phyloP scores from a whole-genome alignment of 768 basidiomycete genomes.

The Fomitopsis pulvina region DNA sequence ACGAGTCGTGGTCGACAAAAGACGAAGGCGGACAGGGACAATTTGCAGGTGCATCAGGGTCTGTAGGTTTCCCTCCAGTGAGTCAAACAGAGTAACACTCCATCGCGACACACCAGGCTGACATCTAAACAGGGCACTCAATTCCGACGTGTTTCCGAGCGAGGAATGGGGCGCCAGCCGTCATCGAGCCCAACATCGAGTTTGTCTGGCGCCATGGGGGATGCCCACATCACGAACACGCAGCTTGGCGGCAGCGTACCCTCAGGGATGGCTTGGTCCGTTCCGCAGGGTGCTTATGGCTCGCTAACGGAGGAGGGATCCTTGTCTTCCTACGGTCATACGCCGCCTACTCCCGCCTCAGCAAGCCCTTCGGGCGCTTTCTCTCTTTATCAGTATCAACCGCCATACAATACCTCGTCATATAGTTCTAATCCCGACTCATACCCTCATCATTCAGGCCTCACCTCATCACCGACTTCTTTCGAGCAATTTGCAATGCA shows the following conservation, averaged over 20 bases:
- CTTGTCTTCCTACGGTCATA: constrained; percentile 12
- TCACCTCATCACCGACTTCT: constrained; percentile 11
- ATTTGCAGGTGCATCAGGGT: constrained; percentile 8
- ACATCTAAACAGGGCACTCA: constrained; percentile 8
- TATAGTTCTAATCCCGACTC: constrained; percentile 4
- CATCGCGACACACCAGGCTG: not conserved
- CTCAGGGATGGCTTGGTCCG: constrained; percentile 1
- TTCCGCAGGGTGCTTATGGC: not conserved
- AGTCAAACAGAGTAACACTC: not conserved
- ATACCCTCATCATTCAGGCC: constrained; percentile 2
- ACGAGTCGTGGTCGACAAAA: constrained; percentile 13
- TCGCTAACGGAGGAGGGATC: constrained; percentile 5
- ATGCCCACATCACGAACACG: constrained; percentile 32
- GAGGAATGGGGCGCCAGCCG: constrained; percentile 1
- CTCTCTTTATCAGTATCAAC: not conserved
- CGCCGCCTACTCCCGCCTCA: constrained; percentile 15
- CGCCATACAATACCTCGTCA: constrained; percentile 8
- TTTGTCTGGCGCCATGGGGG: constrained; percentile 61
- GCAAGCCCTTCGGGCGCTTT: constrained; percentile 13
- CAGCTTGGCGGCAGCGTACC: constrained; percentile 7
- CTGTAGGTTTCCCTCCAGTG: not conserved
- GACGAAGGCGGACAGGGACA: constrained; percentile 10
- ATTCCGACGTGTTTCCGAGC: constrained; percentile 7
- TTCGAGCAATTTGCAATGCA: constrained; percentile 14
- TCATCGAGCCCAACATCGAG: constrained; percentile 30